Evolutionary conservation across 2,329 filamentous ascomycete species (phyloP).

Genomic region (Microdochium nivale): DNA sequence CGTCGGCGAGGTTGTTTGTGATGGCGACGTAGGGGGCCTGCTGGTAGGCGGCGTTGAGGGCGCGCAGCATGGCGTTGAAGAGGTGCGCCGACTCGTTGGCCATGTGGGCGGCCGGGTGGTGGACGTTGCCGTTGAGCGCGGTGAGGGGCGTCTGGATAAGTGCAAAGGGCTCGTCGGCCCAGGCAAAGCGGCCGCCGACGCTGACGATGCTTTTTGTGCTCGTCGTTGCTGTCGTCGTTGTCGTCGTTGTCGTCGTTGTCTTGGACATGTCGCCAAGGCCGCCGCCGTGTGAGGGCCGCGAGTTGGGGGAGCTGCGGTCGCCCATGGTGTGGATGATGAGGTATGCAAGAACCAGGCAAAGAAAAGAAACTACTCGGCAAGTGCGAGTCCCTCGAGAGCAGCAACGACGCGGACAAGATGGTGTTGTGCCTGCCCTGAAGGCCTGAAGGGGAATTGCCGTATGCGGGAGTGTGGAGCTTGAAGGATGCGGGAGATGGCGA

Average conservation of each 20-base stretch:
- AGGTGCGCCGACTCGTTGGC: constrained; percentile 23
- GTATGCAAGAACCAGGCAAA: not conserved
- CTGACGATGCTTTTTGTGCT: not conserved
- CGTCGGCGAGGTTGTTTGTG: constrained; percentile 17
- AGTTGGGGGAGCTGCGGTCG: not conserved
- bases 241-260: no score
- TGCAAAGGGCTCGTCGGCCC: constrained; percentile 19
- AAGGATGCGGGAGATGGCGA: no score
- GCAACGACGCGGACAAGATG: no score
- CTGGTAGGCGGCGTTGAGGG: constrained; percentile 25
- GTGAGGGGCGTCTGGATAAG: constrained; percentile 15
- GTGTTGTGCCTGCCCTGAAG: no score
- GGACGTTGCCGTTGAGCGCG: constrained; percentile 9
- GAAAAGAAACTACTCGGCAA: no score
- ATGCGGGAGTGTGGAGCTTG: no score
- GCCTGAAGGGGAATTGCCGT: no score
- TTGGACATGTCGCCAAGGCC: not conserved
- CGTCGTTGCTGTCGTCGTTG: no score
- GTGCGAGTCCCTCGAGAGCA: no score
- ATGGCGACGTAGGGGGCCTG: constrained; percentile 22
- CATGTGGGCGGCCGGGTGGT: constrained; percentile 16
- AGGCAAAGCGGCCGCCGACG: constrained; percentile 4
- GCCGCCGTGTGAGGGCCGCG: not conserved
- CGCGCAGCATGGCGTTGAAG: constrained; percentile 27
- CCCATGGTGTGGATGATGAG: not conserved